These are phyloP conservation scores for Noccaea caerulescens DNA, from an alignment of 345 rosid species.

Conservation along the genomic window DNA sequence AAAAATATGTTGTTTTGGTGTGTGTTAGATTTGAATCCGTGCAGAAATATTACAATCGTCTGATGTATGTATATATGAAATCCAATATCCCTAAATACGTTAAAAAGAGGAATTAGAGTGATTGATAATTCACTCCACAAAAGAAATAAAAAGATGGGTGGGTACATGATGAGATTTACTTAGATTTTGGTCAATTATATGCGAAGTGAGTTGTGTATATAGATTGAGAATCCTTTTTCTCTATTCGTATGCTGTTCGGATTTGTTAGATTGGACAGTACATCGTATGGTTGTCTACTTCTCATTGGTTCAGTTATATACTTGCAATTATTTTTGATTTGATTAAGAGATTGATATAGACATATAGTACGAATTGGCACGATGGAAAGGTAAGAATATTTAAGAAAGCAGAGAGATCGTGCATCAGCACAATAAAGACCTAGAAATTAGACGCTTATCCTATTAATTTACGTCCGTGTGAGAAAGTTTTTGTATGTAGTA, in stretches of 20 bases:
- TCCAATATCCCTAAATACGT: too few relatives aligned
- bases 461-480: background rate
- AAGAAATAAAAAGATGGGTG: too few relatives aligned
- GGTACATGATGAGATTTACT: constrained; percentile 11
- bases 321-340: constrained; percentile 29
- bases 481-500: background rate
- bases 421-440: background rate
- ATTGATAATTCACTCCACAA: too few relatives aligned
- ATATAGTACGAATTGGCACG: constrained; percentile 7
- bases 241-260: constrained; percentile 15
- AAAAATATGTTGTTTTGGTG: too few relatives aligned
- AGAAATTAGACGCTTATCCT: background rate
- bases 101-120: too few relatives aligned
- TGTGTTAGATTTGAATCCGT: too few relatives aligned
- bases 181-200: constrained; percentile 25
- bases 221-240: constrained; percentile 5
- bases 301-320: constrained; percentile 27
- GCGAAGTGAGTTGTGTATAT: constrained; percentile 1
- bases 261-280: constrained; percentile 14
- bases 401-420: background rate
- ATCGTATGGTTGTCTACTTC: constrained; percentile 29
- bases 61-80: too few relatives aligned
- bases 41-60: too few relatives aligned
- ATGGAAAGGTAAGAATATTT: background rate
- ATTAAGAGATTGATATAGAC: background rate